Evolutionary conservation across 1,284 basidiomycete species (phyloP), one percentile per base, ranked within the genome.

Genomic region (Ceratobasidium sp.): DNA sequence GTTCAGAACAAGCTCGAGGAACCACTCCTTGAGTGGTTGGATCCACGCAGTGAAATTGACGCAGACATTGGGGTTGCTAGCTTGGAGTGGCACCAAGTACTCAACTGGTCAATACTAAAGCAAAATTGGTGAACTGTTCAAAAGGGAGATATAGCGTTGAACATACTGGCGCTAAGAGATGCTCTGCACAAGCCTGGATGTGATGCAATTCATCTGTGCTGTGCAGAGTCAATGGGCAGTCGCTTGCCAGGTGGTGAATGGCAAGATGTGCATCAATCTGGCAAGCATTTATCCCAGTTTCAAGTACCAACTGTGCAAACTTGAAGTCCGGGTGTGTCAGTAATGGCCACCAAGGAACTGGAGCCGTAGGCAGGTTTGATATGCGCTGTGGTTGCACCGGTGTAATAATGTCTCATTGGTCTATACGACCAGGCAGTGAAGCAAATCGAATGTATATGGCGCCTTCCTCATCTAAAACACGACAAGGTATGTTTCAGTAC

Each of bases 21-120:
- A 3, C 60, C 60, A 64, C 7, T 64, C 60, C 35, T 44, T 64
- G 35, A 64, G 60, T 6, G 60, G 38, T n/a, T 44, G 16, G 10
- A 64, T 64, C 60, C 60, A 64, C 7, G 44, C 60, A 2, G 59
- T 60, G 30, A 64, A 64, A n/a, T 23, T 18, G 18, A 33, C 60
- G 16, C 16, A 44, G 60, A n/a, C 35, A 3, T 44, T 44, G 18
- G 60, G 18, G 10, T 44, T 64, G 10, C 10, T 44, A 10, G 10
- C 12, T 30, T 20, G 35, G n/a, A 44, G 35, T n/a, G 60, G 60
- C 20, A 64, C 38, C 10, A 35, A 44, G 16, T 20, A 38, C n/a
- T 44, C 35, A n/a, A 64, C 60, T n/a, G 35, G 18, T 12, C 44
- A 7, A n/a, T 64, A 64, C 60, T 64, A n/a, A 10, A 33, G 59